Conservation (phyloP, 805 yeast species). For the Kuraishia borneana region DNA sequence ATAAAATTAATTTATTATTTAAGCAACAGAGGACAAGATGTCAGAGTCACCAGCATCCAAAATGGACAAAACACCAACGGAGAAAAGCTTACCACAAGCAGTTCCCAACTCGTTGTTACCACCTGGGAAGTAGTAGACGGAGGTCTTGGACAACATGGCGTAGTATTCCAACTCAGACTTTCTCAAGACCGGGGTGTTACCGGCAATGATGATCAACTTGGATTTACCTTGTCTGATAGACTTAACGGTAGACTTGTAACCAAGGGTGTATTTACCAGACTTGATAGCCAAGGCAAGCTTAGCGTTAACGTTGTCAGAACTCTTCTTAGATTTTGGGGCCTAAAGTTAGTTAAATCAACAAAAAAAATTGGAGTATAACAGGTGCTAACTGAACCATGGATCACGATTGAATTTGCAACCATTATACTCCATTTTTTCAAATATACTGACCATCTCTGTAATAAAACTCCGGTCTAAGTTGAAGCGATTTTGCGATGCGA, state of each 20-base stretch:
- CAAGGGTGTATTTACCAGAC: conserved; percentile 99
- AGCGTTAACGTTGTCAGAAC: conserved; percentile 92
- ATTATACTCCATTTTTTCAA: conserved; percentile 2
- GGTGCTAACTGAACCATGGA: neutral
- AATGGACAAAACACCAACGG: conserved; percentile 95
- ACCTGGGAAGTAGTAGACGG: conserved; percentile 98
- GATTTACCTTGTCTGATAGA: conserved; percentile 98
- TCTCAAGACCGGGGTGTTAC: conserved; percentile 99
- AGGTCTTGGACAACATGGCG: conserved; percentile 99
- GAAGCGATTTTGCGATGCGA: too few species aligned
- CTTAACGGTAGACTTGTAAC: conserved; percentile 98
- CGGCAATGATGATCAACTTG: conserved; percentile 94
- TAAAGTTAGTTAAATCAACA: conserved; percentile 31
- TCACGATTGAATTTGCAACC: neutral
- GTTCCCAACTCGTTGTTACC: conserved; percentile 99
- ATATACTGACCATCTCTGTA: conserved; percentile 94
- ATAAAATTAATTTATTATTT: too few species aligned
- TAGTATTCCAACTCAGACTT: conserved; percentile 99
- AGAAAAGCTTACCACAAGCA: conserved; percentile 99
- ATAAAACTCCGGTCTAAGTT: conserved; percentile 95
- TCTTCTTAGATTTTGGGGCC: conserved; percentile 94
- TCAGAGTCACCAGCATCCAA: conserved; percentile 99
- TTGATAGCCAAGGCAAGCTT: conserved; percentile 96
- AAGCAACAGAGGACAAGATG: conserved; percentile 60
- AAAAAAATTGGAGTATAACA: neutral